A percentile compares a stretch with the other conserved stretches of the same genome.
phyloP scores from a whole-genome alignment of 2,329 filamentous ascomycete species.

The Nigrospora sphaerica region DNA sequence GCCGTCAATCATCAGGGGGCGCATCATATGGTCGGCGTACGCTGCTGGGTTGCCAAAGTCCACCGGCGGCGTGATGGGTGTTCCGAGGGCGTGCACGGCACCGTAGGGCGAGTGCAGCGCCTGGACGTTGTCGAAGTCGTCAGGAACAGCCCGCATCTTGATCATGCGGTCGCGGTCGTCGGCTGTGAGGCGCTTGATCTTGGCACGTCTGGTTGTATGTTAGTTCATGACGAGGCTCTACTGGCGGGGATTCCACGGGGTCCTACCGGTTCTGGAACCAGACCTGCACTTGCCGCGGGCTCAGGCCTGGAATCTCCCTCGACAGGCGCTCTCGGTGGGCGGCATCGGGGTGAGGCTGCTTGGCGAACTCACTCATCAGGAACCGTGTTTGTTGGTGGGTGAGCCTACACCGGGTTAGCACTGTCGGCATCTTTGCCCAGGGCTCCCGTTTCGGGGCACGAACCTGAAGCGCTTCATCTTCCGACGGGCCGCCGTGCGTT shows the following conservation, averaged over 20 bases:
- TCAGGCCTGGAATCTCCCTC: slow-evolving; percentile 83
- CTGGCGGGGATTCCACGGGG: not conserved
- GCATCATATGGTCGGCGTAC: slow-evolving; percentile 55
- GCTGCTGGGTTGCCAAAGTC: slow-evolving; percentile 39
- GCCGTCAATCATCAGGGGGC: slow-evolving; percentile 62
- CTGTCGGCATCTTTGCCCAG: slow-evolving; percentile 1
- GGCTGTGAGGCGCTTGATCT: slow-evolving; percentile 64
- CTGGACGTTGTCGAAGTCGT: slow-evolving; percentile 64
- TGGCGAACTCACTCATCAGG: slow-evolving; percentile 93
- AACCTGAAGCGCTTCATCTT: slow-evolving; percentile 79
- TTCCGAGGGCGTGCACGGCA: slow-evolving; percentile 46
- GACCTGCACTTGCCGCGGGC: slow-evolving; percentile 88
- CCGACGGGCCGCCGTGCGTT: slow-evolving; percentile 44
- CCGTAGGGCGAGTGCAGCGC: slow-evolving; percentile 62
- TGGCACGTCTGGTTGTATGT: slow-evolving; percentile 47
- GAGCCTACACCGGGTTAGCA: slow-evolving; percentile 51
- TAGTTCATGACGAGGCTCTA: slow-evolving; percentile 6
- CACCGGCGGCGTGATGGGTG: slow-evolving; percentile 39
- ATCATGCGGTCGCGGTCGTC: slow-evolving; percentile 66
- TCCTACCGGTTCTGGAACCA: slow-evolving; percentile 96
- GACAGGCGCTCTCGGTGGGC: slow-evolving; percentile 83
- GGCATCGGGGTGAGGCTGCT: slow-evolving; percentile 89
- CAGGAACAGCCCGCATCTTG: slow-evolving; percentile 64
- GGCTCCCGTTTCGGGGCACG: slow-evolving; percentile 5
- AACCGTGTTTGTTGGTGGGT: slow-evolving; percentile 97